A percentile compares a stretch with the other conserved stretches of the same genome.
Conservation (phyloP, 331 rosid genomes). For the Rhamnella rubrinervis region DNA sequence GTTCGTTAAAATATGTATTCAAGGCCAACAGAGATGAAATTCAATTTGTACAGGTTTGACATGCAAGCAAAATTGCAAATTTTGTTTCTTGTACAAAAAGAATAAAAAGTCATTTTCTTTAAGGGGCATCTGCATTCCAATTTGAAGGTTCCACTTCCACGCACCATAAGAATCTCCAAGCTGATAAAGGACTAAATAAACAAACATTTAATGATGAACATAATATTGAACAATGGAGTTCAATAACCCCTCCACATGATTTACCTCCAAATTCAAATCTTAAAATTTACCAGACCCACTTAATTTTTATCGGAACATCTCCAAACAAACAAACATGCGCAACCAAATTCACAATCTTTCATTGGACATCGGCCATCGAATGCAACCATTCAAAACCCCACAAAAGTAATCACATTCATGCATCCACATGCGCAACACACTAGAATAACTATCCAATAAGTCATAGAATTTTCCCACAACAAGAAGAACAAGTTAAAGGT, state of each 20-base stretch:
- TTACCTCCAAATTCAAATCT: neutral
- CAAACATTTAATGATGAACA: neutral
- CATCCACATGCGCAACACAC: neutral
- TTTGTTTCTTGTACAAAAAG: neutral
- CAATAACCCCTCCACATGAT: neutral
- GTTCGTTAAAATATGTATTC: no score
- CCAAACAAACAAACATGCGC: neutral
- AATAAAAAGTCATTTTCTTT: neutral
- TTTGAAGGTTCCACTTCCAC: neutral
- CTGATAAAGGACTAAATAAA: neutral
- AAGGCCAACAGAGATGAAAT: no score
- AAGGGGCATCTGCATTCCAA: neutral
- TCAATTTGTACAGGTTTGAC: no score
- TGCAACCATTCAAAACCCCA: slow-evolving; percentile 17
- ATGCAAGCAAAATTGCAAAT: neutral
- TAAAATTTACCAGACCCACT: neutral
- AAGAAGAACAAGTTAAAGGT: neutral
- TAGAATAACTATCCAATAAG: neutral
- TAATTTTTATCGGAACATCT: neutral
- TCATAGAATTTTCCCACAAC: slow-evolving; percentile 8
- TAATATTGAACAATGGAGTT: neutral
- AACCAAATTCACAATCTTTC: slow-evolving; percentile 2
- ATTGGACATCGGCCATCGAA: neutral
- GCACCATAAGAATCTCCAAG: neutral
- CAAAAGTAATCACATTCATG: slow-evolving; percentile 3